Percentiles rank a stretch among this genome's conserved stretches.
Conservation (phyloP, 192 early-diverging fungal species). For the Coemansia sp. region DNA sequence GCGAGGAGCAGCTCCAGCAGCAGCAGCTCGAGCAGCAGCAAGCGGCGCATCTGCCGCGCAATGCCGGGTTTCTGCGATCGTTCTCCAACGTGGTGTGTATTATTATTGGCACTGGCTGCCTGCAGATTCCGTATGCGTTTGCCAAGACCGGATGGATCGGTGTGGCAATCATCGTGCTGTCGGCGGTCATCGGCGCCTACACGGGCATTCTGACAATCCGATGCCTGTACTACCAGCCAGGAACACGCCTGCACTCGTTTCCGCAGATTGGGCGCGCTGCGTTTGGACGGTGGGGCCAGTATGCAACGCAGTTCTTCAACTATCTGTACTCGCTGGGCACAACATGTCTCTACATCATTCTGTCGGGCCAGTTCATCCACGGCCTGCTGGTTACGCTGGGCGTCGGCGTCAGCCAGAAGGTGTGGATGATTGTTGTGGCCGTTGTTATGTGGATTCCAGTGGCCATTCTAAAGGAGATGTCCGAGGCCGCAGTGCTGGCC, state of each 20-base stretch:
- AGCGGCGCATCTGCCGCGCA: constrained; percentile 22
- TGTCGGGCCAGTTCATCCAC: constrained; percentile 68
- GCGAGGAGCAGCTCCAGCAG: not conserved
- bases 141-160: constrained; percentile 80
- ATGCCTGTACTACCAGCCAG: constrained; percentile 65
- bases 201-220: constrained; percentile 72
- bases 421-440: constrained; percentile 64
- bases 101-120: constrained; percentile 78
- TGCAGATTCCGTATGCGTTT: constrained; percentile 82
- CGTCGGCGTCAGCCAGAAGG: constrained; percentile 46
- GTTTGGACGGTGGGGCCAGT: constrained; percentile 64
- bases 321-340: constrained; percentile 67
- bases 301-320: constrained; percentile 63
- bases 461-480: constrained; percentile 71
- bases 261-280: constrained; percentile 68
- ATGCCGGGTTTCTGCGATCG: constrained; percentile 54
- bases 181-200: constrained; percentile 71
- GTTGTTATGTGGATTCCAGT: constrained; percentile 66
- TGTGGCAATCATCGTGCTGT: constrained; percentile 64
- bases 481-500: constrained; percentile 71
- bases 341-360: constrained; percentile 67
- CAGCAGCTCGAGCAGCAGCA: constrained; percentile 8
- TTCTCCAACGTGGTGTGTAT: constrained; percentile 71
- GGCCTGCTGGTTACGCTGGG: constrained; percentile 54
- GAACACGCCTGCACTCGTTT: constrained; percentile 57